Evolutionary conservation across 352 stramenopile genomes (phyloP), one percentile per base, ranked within the genome.

Genomic region (Globisporangium spinosum): DNA sequence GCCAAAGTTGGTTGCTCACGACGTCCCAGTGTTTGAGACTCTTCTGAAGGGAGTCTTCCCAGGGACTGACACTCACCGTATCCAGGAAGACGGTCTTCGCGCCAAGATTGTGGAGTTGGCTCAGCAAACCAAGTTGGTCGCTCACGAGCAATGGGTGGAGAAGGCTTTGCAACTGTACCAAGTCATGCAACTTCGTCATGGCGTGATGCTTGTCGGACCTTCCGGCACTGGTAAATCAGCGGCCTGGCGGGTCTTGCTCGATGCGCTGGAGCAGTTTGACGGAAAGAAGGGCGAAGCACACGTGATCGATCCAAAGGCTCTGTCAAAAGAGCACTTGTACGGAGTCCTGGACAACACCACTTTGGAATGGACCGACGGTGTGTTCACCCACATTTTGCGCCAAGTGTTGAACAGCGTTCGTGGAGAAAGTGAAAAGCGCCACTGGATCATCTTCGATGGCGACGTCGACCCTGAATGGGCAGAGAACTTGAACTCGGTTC

Each of bases 381-480:
- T 99, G 51, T 99, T 99, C 71, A 99, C 98, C 25, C 88, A 97
- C 69, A 77, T 99, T 40, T 77, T 99, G 8, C 88, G 98, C 9
- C 89, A 98, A 69, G 80, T 99, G 51, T 82, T 99, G 34, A 98
- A 98, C 59, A 99, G 99, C 65, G 95, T 99, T 49, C 88, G 97
- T 63, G 97, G 97, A 64, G 97, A 99, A 85, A 98, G 93, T 70
- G 88, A 97, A 43, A 90, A 97, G 64, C 86, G 95, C 4, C 95
- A 99, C 75, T 99, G 97, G 97, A 99, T 99, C 70, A 89, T 99
- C 53, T 99, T 99, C 73, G 98, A 99, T 83, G 98, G 98, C 57
- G 98, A 99, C 74, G 98, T 99, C 23, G 98, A 99, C 78, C 98
- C 98, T n/a, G 97, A 99, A 75, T 99, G 98, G 98, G 98, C 98